Percentiles rank a stretch among this genome's conserved stretches.
These are phyloP conservation scores for Candida rishiriensis DNA, from an alignment of 805 yeast genomes.

Conservation along the genomic window DNA sequence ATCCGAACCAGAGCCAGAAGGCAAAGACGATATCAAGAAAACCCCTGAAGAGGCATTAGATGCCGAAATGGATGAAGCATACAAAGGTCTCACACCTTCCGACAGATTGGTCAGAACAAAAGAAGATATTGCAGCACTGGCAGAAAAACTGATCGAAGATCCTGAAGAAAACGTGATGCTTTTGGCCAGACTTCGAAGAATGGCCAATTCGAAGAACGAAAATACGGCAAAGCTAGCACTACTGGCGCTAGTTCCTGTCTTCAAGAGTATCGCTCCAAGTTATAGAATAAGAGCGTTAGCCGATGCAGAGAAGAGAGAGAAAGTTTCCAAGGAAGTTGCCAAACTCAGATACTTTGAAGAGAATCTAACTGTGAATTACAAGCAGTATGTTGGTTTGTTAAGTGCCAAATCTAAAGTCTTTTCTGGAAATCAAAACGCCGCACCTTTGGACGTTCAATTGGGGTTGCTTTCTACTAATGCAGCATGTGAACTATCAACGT, in stretches of 20 bases:
- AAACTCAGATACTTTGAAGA: conserved; percentile 79
- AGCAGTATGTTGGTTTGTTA: conserved; percentile 57
- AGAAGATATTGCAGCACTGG: conserved; percentile 80
- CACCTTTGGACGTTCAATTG: conserved; percentile 34
- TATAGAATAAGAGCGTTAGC: conserved; percentile 80
- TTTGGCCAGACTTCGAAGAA: conserved; percentile 61
- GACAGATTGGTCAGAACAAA: conserved; percentile 59
- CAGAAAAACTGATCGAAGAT: conserved; percentile 72
- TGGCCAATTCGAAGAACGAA: conserved; percentile 63
- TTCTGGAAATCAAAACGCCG: conserved; percentile 22
- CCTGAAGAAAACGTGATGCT: conserved; percentile 79
- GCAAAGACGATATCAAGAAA: conserved; percentile 4
- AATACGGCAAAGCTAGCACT: conserved; percentile 68
- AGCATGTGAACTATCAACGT: conserved; percentile 68
- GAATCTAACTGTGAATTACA: conserved; percentile 63
- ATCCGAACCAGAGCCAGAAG: conserved; percentile 12
- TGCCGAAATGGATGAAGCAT: conserved; percentile 32
- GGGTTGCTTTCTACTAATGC: conserved; percentile 68
- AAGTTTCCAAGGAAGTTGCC: conserved; percentile 78
- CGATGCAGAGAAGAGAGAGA: conserved; percentile 76
- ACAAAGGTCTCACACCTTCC: conserved; percentile 43
- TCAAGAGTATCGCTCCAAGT: conserved; percentile 82
- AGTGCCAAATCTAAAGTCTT: conserved; percentile 33
- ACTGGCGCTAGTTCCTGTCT: conserved; percentile 76
- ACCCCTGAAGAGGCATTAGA: conserved; percentile 15